Evolutionary conservation across 2,329 filamentous ascomycete species (phyloP).

Genomic region (Colletotrichum brevisporum): DNA sequence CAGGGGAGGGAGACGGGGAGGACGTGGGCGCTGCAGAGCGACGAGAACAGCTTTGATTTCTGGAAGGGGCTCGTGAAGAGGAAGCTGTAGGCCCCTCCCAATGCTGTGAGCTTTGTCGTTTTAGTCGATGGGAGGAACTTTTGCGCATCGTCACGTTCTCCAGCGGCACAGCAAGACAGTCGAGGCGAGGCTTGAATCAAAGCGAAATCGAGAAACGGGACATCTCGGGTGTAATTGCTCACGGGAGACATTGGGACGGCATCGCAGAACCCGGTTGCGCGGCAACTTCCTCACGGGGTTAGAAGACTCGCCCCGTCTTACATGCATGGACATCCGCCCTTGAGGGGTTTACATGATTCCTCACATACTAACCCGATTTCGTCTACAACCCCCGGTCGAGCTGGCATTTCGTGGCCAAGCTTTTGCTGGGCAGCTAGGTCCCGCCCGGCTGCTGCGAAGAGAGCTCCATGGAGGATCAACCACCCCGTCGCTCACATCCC

Average conservation of each 20-base stretch:
- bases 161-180: too few relatives aligned
- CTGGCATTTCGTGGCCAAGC: not conserved
- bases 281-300: not conserved
- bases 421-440: too few relatives aligned
- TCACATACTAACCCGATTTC: too few relatives aligned
- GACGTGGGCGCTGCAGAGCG: slow-evolving; percentile 89
- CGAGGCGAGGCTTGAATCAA: too few relatives aligned
- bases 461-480: not conserved
- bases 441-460: too few relatives aligned
- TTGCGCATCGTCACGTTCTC: too few relatives aligned
- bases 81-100: slow-evolving; percentile 75
- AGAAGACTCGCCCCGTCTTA: not conserved
- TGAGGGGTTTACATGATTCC: too few relatives aligned
- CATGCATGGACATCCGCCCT: not conserved
- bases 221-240: not conserved
- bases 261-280: not conserved
- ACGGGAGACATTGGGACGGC: not conserved
- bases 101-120: too few relatives aligned
- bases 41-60: slow-evolving; percentile 99
- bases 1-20: slow-evolving; percentile 82
- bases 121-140: too few relatives aligned
- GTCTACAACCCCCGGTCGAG: too few relatives aligned
- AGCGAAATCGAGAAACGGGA: too few relatives aligned
- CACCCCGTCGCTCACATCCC: not conserved
- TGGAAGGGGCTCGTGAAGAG: slow-evolving; percentile 88